A percentile compares a stretch with the other conserved stretches of the same genome.
These are phyloP conservation scores for Amanita phalloides DNA, from an alignment of 768 basidiomycete genomes.

Conservation along the genomic window DNA sequence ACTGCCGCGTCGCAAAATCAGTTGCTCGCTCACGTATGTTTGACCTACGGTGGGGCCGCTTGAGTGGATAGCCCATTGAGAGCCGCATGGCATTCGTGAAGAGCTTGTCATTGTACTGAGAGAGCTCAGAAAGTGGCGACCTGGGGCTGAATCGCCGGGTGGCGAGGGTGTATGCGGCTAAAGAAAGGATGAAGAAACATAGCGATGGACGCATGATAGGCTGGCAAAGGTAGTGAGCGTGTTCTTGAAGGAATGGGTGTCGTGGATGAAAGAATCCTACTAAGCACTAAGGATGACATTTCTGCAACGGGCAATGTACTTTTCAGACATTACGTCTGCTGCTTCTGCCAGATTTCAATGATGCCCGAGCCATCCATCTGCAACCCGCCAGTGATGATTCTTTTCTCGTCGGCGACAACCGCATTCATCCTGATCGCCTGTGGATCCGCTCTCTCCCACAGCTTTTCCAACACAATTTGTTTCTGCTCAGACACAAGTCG, in stretches of 20 bases:
- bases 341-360: slow-evolving; percentile 49
- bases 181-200: neutral
- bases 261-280: neutral
- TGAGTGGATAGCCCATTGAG: neutral
- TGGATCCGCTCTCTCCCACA: slow-evolving; percentile 35
- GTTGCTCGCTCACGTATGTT: too few species aligned
- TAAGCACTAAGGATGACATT: neutral
- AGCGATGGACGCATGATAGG: neutral
- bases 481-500: slow-evolving; percentile 20
- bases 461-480: slow-evolving; percentile 27
- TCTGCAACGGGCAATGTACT: neutral
- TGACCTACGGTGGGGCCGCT: neutral
- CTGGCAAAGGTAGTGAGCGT: neutral
- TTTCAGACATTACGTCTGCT: slow-evolving; percentile 7
- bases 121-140: neutral
- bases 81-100: slow-evolving; percentile 2
- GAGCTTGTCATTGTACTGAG: neutral
- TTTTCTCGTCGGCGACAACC: slow-evolving; percentile 34
- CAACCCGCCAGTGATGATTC: slow-evolving; percentile 55
- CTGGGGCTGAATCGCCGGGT: neutral
- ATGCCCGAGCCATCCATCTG: slow-evolving; percentile 44
- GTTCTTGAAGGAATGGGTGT: neutral
- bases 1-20: too few species aligned
- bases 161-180: neutral
- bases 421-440: slow-evolving; percentile 56